Evolutionary conservation across 805 yeast genomes (phyloP), one percentile per base, ranked within the genome.

Genomic region (Osmozyma mogii): DNA sequence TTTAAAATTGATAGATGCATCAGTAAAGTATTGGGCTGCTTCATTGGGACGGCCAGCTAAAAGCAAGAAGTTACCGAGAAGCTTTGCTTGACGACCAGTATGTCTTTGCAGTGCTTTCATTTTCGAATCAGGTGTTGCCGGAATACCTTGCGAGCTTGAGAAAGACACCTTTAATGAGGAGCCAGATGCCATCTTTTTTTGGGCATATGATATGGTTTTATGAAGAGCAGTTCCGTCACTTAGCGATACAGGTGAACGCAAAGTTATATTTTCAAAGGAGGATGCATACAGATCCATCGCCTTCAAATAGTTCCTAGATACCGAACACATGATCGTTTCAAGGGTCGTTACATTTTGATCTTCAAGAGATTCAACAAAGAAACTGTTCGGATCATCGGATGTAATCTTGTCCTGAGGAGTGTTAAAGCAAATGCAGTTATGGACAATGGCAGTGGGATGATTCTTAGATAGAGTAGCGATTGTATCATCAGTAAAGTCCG

Each of bases 31-130:
- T 15, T 66, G 61, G 31, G 88, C 49, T 0, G 96, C 94, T 34
- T 77, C 83, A 10, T 65, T 50, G 25, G 80, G 66, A 30, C 82
- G 72, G 1, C 98, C 98, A 1, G 95, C 80, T 27, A 92, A 54
- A 9, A 92, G 59, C 45, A 74, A 78, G 41, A 89, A 73, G 41
- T 79, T 79, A 0, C 85, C 97, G 44, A 78, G 57, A 21, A 82
- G 65, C 44, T 89, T 89, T 15, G 70, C 50, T 42, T 82, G 81
- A 29, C 98, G 65, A 2, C 96, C 92, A 36, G 69, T 64, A 47
- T 73, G 71, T 45, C 73, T 61, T 31, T 56, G 45, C 47, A 45
- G 56, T 35, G 61, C 27, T 51, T 69, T 44, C 35, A 61, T 38
- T 30, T 56, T 55, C 21, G 43, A 34, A 17, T 58, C 65, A 3